Percentiles rank a stretch among this genome's conserved stretches.
These are phyloP conservation scores for Globisporangium polare DNA, from an alignment of 352 stramenopile genomes.

Conservation along the genomic window DNA sequence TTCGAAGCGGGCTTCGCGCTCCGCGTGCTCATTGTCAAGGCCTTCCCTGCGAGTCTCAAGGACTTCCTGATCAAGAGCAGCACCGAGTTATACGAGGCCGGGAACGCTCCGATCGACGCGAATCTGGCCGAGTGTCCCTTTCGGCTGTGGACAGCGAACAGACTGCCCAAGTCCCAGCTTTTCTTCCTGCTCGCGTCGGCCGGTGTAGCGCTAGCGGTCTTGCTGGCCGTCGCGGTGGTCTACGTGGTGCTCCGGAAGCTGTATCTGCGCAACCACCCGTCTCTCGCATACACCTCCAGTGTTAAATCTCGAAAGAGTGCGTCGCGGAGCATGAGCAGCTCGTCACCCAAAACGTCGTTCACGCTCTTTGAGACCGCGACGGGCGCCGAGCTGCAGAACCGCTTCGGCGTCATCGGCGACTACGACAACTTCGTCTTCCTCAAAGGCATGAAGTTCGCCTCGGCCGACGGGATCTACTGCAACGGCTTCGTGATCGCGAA, in stretches of 20 bases:
- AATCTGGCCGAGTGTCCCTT: not conserved
- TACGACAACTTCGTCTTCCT: conserved; percentile 5
- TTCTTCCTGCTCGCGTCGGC: not conserved
- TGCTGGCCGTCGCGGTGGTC: conserved; percentile 3
- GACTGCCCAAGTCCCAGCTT: not conserved
- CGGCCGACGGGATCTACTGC: not conserved
- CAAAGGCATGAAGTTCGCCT: not conserved
- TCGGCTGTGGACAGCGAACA: not conserved
- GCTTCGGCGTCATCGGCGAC: too few species aligned
- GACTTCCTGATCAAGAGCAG: not conserved
- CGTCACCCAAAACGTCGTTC: not conserved
- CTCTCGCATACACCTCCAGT: not conserved
- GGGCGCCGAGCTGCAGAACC: too few species aligned
- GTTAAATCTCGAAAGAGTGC: not conserved
- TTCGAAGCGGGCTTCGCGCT: conserved; percentile 25
- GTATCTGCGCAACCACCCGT: not conserved
- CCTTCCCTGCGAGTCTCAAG: not conserved
- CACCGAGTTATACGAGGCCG: not conserved
- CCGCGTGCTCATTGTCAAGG: conserved; percentile 7
- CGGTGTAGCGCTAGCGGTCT: not conserved
- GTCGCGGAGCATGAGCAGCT: not conserved
- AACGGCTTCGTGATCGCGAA: conserved; percentile 2
- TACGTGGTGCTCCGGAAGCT: conserved; percentile 25
- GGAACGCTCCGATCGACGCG: not conserved
- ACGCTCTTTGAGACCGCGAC: not conserved